These are phyloP conservation scores for Cyberlindnera mississippiensis DNA, from an alignment of 805 yeast genomes.

Conservation along the genomic window DNA sequence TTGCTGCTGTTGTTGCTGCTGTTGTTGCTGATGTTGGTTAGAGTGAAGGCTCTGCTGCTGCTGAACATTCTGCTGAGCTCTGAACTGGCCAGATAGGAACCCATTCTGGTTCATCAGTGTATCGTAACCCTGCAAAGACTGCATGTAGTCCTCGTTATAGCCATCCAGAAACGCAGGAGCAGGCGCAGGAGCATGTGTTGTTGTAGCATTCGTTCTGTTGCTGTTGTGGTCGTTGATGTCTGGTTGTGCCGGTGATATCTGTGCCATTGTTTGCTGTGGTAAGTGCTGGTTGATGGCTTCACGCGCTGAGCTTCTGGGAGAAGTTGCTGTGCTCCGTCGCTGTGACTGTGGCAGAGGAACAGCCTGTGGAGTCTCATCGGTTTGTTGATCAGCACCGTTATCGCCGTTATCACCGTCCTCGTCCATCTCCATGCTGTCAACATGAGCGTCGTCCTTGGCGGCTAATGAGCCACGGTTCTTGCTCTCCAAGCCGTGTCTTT, in stretches of 20 bases:
- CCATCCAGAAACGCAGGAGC: conserved; percentile 5
- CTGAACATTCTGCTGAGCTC: background rate
- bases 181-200: background rate
- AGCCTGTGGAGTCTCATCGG: background rate
- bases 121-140: conserved; percentile 12
- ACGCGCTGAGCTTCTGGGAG: too few relatives aligned
- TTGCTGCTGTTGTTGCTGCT: conserved; percentile 5
- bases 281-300: background rate
- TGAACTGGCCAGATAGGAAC: conserved; percentile 6
- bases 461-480: too few relatives aligned
- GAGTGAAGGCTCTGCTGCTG: conserved; percentile 1
- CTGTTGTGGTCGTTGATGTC: too few relatives aligned
- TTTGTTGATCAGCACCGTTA: background rate
- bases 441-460: too few relatives aligned
- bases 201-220: too few relatives aligned
- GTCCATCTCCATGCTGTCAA: background rate
- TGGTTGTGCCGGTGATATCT: background rate
- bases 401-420: conserved; percentile 2
- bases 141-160: conserved; percentile 12
- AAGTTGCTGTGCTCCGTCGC: too few relatives aligned
- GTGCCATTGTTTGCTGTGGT: background rate
- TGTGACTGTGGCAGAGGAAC: background rate
- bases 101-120: conserved; percentile 8
- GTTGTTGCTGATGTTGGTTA: background rate
- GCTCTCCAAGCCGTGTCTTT: conserved; percentile 46